Conservation (phyloP, 345 rosid genomes). For the Theobroma cacao region DNA sequence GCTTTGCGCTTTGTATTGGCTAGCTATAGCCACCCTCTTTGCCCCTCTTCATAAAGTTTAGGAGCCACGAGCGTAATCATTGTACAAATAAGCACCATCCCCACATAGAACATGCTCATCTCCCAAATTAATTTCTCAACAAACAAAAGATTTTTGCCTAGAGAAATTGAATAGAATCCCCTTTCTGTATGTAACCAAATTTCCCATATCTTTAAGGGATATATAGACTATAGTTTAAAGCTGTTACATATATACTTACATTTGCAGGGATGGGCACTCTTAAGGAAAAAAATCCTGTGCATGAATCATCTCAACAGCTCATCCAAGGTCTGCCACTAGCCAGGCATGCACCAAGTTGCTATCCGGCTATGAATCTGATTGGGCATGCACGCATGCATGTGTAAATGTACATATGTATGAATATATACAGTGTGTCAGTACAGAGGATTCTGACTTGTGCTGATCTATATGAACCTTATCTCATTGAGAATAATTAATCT, state of each 20-base stretch:
- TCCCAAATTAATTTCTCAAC: neutral
- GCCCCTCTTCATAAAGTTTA: conserved; percentile 28
- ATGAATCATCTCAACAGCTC: neutral
- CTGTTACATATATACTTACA: neutral
- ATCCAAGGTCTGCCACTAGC: neutral
- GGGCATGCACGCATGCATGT: neutral
- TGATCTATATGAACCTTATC: too few relatives aligned
- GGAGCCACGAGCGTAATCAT: conserved; percentile 53
- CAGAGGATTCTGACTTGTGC: neutral
- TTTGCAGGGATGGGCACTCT: neutral
- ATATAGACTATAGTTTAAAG: neutral
- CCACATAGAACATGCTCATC: conserved; percentile 31
- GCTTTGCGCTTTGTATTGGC: conserved; percentile 1
- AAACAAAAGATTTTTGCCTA: conserved; percentile 3
- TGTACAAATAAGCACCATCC: conserved; percentile 40
- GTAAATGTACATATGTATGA: neutral
- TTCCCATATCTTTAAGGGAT: neutral
- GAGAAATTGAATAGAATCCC: neutral
- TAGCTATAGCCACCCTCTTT: conserved; percentile 4
- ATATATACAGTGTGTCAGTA: neutral
- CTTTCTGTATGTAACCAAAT: neutral
- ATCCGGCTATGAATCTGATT: neutral
- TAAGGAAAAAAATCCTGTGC: neutral
- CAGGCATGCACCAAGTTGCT: neutral
- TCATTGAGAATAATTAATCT: too few relatives aligned